phyloP scores from a whole-genome alignment of 208 protist genomes.

The Tritrichomonas musculus region DNA sequence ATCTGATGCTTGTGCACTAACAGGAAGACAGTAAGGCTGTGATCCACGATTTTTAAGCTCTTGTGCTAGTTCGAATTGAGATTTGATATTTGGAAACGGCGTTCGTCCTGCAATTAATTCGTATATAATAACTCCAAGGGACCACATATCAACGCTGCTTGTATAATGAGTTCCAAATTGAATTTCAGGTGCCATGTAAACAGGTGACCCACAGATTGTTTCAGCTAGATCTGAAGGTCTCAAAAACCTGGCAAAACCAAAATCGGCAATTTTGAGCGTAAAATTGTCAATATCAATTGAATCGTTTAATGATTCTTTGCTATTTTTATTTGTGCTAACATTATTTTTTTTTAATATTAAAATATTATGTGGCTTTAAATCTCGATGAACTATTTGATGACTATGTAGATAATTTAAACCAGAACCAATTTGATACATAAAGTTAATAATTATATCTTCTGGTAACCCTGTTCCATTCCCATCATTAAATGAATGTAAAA shows the following conservation, averaged over 20 bases:
- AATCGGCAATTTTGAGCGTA: conserved; percentile 14
- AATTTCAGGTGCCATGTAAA: conserved; percentile 37
- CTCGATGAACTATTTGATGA: conserved; percentile 25
- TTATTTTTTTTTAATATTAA: background rate
- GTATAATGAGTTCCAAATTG: background rate
- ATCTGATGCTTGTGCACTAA: too few relatives aligned
- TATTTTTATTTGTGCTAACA: too few relatives aligned
- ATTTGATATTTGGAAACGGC: conserved; percentile 2
- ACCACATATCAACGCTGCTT: background rate
- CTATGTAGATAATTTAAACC: conserved; percentile 25
- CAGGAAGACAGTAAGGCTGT: background rate
- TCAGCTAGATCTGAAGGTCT: background rate
- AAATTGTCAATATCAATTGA: background rate
- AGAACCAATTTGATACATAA: background rate
- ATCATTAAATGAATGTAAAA: background rate
- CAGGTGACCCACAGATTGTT: conserved; percentile 33
- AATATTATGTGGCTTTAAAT: conserved; percentile 34
- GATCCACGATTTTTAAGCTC: background rate
- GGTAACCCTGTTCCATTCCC: background rate
- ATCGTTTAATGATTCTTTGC: too few relatives aligned
- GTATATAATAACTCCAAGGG: background rate
- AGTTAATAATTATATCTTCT: background rate
- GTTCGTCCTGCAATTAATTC: background rate
- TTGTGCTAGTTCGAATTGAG: background rate
- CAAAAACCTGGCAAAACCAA: conserved; percentile 33